Evolutionary conservation across 179 eudicot species (phyloP), one percentile per base, ranked within the genome.

Genomic region (Nepenthes alata): DNA sequence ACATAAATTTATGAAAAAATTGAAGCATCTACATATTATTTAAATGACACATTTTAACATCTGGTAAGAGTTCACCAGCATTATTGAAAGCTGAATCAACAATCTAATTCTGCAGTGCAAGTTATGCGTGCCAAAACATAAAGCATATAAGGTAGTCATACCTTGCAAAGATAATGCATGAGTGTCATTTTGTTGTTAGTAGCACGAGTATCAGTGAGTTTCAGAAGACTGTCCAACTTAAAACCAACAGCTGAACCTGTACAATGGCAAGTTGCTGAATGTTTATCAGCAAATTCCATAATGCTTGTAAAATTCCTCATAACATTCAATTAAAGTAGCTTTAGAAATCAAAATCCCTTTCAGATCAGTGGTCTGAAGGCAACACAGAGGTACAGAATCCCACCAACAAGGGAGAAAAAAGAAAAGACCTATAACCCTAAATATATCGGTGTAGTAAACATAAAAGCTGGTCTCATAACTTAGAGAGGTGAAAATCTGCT

Each of bases 131-230:
- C 45, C 25, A 41, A 4, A 41, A 4, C 45, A 41, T 35, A 35
- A 11, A 3, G 37, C 2, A 47, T 2, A 12, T 4, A 9, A 58
- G 49, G 60, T 49, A 37, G 59, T 51, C 62, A 72, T 73, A 89
- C 95, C 90, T 80, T 86, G 75, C 95, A 87, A 75, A 86, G 88
- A 62, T 82, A 89, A 77, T 88, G 89, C 96, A 88, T 88, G 38
- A 86, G 80, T 38, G 96, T 88, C 86, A 88, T 88, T 74, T 70
- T 86, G 78, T 63, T 81, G 70, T 75, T 83, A 41, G 89, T 70
- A 64, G 96, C 94, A 67, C 94, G 94, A 35, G 96, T 86, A 72
- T 88, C 96, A 25, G 86, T 71, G 48, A 88, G 88, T 76, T 88
- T 88, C 47, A 84, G 72, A 74, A 88, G 86, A 70, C 89, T 88